Percentiles rank a stretch among this genome's conserved stretches.
Conservation (phyloP, 2,329 filamentous ascomycete species). For the Trichoderma koningiopsis region DNA sequence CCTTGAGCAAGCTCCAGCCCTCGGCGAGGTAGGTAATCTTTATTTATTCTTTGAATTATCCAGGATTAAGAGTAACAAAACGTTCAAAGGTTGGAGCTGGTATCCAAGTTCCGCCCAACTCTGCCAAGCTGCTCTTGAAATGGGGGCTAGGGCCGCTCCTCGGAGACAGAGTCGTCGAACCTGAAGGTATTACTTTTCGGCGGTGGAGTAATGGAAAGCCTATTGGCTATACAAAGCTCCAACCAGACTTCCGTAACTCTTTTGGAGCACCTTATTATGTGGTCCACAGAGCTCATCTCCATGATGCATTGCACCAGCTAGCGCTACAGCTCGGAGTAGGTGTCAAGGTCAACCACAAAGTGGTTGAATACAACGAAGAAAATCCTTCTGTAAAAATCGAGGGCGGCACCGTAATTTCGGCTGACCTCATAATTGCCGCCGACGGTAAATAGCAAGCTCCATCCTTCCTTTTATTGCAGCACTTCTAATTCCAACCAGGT, state of each 20-base stretch:
- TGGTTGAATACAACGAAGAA: slow-evolving; percentile 31
- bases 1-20: slow-evolving; percentile 42
- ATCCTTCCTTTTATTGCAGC: not conserved
- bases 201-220: slow-evolving; percentile 35
- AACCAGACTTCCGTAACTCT: slow-evolving; percentile 33
- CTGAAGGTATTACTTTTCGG: slow-evolving; percentile 35
- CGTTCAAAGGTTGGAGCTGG: slow-evolving; percentile 35
- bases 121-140: slow-evolving; percentile 35
- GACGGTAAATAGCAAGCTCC: slow-evolving; percentile 34
- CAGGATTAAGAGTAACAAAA: no score
- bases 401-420: slow-evolving; percentile 32
- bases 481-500: not conserved
- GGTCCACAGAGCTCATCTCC: slow-evolving; percentile 43
- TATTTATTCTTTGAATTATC: no score
- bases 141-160: slow-evolving; percentile 36
- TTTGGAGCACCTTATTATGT: slow-evolving; percentile 40
- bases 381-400: slow-evolving; percentile 30
- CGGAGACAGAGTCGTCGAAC: slow-evolving; percentile 29
- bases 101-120: slow-evolving; percentile 40
- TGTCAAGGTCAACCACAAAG: slow-evolving; percentile 33
- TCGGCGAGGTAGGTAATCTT: slow-evolving; percentile 41
- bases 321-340: slow-evolving; percentile 35
- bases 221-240: slow-evolving; percentile 38
- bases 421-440: slow-evolving; percentile 42
- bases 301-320: slow-evolving; percentile 35